A percentile compares a stretch with the other conserved stretches of the same genome.
These are phyloP conservation scores for Haematococcus lacustris DNA, from an alignment of 139 green algal genomes.

Conservation along the genomic window DNA sequence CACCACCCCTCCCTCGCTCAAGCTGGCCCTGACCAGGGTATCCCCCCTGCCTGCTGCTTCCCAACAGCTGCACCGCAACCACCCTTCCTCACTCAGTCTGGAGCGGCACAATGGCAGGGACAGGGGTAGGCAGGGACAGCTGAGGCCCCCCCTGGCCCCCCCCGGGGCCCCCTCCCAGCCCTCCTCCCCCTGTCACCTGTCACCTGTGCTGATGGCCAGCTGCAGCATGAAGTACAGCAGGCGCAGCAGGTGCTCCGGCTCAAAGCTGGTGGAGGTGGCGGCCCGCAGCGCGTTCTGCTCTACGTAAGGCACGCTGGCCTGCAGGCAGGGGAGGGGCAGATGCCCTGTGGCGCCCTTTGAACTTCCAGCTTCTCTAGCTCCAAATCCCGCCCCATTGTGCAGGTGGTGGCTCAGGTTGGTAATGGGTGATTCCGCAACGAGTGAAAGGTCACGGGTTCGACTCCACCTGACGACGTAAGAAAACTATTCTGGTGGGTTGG, in stretches of 20 bases:
- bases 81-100: not conserved
- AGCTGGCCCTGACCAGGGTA: not conserved
- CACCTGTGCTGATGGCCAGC: constrained; percentile 7
- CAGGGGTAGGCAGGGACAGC: not conserved
- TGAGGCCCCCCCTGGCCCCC: not conserved
- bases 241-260: constrained; percentile 14
- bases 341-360: too few species aligned
- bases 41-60: not conserved
- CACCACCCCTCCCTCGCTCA: too few species aligned
- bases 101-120: not conserved
- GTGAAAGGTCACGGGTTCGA: too few species aligned
- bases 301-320: constrained; percentile 1
- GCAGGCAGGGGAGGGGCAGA: not conserved
- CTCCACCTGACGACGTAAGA: too few species aligned
- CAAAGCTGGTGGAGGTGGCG: constrained; percentile 1
- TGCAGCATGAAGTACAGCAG: constrained; percentile 14
- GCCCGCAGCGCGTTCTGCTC: constrained; percentile 15
- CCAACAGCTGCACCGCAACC: not conserved
- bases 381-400: too few species aligned
- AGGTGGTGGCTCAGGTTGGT: too few species aligned
- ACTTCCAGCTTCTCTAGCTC: too few species aligned
- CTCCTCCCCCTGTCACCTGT: too few species aligned
- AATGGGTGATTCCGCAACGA: too few species aligned
- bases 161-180: not conserved
- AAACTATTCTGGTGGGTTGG: too few species aligned